These are phyloP conservation scores for Coemansia aciculifera DNA, from an alignment of 192 early-diverging fungal species.

Conservation along the genomic window DNA sequence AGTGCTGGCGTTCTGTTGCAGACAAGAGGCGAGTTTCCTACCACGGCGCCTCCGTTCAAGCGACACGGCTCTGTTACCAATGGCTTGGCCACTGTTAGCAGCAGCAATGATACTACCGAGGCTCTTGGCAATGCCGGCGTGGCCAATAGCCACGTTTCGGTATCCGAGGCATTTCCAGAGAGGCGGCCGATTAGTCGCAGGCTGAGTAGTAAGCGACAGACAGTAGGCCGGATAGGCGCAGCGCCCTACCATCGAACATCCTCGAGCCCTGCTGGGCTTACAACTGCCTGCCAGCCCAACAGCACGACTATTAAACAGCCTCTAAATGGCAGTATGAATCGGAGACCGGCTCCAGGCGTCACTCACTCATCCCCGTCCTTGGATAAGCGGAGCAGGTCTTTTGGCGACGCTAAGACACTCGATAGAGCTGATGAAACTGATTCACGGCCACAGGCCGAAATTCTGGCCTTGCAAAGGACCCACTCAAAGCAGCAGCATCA, in stretches of 20 bases:
- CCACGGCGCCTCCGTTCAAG: neutral
- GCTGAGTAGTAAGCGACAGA: conserved; percentile 13
- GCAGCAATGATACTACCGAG: neutral
- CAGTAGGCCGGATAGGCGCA: neutral
- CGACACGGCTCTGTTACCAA: neutral
- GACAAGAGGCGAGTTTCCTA: neutral
- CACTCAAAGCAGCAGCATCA: conserved; percentile 3
- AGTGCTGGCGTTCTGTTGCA: conserved; percentile 6
- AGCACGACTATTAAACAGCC: neutral
- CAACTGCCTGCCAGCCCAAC: neutral
- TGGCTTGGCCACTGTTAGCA: neutral
- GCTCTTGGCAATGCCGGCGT: neutral
- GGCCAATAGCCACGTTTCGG: conserved; percentile 15
- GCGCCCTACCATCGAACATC: neutral
- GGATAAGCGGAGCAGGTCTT: conserved; percentile 1
- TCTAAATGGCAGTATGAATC: neutral
- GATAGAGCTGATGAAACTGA: neutral
- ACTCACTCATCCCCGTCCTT: neutral
- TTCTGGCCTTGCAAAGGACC: neutral
- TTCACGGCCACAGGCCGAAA: neutral
- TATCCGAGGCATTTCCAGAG: conserved; percentile 49
- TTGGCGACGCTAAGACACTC: neutral
- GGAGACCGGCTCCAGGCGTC: neutral
- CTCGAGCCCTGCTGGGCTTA: neutral
- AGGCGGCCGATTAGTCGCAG: conserved; percentile 39